Percentiles rank a stretch among this genome's conserved stretches.
Evolutionary conservation across 306 rosid genomes (phyloP).

Genomic region (Canavalia ensiformis): DNA sequence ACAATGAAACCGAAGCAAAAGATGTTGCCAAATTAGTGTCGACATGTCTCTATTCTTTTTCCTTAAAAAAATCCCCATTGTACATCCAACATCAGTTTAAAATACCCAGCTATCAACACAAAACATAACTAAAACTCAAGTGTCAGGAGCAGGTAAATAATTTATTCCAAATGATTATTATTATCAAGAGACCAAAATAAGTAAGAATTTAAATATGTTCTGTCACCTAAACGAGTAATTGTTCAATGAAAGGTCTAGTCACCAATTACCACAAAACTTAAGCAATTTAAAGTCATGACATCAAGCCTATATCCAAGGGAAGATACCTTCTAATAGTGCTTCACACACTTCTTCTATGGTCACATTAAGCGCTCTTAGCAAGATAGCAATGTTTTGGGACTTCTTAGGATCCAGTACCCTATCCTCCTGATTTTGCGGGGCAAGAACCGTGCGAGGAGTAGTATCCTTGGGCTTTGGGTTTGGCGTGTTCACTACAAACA

Average conservation of each 20-base stretch:
- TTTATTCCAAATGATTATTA: conserved; percentile 39
- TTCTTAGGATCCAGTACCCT: conserved; percentile 92
- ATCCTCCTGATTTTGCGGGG: conserved; percentile 62
- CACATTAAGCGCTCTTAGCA: conserved; percentile 87
- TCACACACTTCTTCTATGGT: conserved; percentile 96
- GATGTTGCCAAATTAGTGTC: conserved; percentile 33
- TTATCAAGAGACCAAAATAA: background rate
- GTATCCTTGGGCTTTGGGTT: conserved; percentile 60
- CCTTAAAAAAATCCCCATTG: background rate
- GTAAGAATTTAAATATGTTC: conserved; percentile 9
- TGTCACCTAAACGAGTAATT: conserved; percentile 9
- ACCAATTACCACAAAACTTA: conserved; percentile 11
- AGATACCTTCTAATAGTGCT: conserved; percentile 83
- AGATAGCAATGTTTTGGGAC: conserved; percentile 93
- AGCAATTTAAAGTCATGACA: background rate
- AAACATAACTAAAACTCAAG: conserved; percentile 16
- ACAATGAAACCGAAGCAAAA: conserved; percentile 29
- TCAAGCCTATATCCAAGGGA: conserved; percentile 3
- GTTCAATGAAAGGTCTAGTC: conserved; percentile 2
- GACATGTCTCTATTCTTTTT: background rate
- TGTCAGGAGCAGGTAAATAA: background rate
- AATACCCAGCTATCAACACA: conserved; percentile 22
- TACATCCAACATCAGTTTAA: conserved; percentile 1
- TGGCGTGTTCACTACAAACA: conserved; percentile 75
- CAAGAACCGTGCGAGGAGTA: conserved; percentile 57